Base-by-base conservation (phyloP, 148 eudicot genomes). In the Limonium bicolor region DNA sequence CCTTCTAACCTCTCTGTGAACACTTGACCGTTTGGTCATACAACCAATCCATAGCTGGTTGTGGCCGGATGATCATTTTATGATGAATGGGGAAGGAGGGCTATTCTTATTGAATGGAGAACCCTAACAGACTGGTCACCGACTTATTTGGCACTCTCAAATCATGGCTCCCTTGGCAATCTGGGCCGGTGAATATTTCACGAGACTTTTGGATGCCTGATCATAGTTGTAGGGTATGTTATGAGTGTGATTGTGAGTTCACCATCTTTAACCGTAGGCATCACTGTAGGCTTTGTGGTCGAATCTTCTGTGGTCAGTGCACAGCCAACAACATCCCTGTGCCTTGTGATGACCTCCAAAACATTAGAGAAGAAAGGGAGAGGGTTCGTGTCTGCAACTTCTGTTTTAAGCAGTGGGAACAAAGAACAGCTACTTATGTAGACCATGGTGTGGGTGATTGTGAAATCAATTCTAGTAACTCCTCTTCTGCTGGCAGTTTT, bases 171-270 rank as follows among this genome's bases (percentile, higher is more conserved):
- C 80, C 77, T 32, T 72, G 84, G 78, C 66, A 70, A 48, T 51
- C 72, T 8, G 79, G 69, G 37, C 74, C 80, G 2, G 72, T 74
- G 43, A 63, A 80, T 61, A 79, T 75, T 55, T 84, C 95, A 0
- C 72, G 82, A 73, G 81, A 76, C 67, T 90, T 90, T 58, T 90
- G 99, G 99, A 90, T 90, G 99, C 95, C 95, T 33, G 95, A 90
- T 56, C 54, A 80, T 54, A 78, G 87, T 54, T 90, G 99, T 54
- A 68, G 87, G 63, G 95, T 81, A 16, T 90, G 99, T 58, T 90
- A 90, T 59, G 95, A 90, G 33, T 90, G 99, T 56, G 99, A 90
- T 49, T 49, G 77, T 15, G 74, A 68, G 47, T 90, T 90, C 46
- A 84, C 78, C 6, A 32, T 84, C 54, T 70, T 90, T 36, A 90